Conservation (phyloP, 2,329 filamentous ascomycete genomes). For the Aspergillus sp. region DNA sequence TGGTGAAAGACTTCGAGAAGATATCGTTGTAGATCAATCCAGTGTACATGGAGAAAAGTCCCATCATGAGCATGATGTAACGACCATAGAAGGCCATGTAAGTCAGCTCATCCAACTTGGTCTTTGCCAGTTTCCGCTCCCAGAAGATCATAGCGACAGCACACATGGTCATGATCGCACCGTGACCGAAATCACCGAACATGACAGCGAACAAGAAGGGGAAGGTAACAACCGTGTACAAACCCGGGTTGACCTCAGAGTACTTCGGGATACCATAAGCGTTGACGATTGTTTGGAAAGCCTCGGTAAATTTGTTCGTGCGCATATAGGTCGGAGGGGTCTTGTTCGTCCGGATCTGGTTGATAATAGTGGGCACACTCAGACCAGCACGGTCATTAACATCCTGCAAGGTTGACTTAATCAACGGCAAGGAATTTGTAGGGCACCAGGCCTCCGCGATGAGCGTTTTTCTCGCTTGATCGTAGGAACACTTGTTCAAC, state of each 20-base stretch:
- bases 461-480: conserved; percentile 89
- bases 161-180: conserved; percentile 79
- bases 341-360: conserved; percentile 95
- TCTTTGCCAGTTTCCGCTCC: conserved; percentile 76
- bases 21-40: conserved; percentile 97
- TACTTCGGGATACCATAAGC: conserved; percentile 98
- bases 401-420: conserved; percentile 91
- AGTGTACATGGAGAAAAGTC: conserved; percentile 93
- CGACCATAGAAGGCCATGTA: conserved; percentile 98
- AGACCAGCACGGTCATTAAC: conserved; percentile 94
- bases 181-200: conserved; percentile 98
- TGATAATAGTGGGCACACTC: conserved; percentile 97
- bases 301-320: conserved; percentile 97
- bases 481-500: conserved; percentile 94
- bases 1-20: conserved; percentile 88
- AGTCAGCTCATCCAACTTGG: conserved; percentile 96
- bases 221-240: conserved; percentile 95
- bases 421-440: conserved; percentile 81
- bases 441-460: conserved; percentile 98
- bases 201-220: conserved; percentile 99
- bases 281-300: conserved; percentile 98
- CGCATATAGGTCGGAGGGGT: conserved; percentile 96
- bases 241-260: conserved; percentile 91
- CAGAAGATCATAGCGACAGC: conserved; percentile 93
- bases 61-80: conserved; percentile 99